Evolutionary conservation across 2,329 filamentous ascomycete genomes (phyloP).

Genomic region (Cercospora zeina): DNA sequence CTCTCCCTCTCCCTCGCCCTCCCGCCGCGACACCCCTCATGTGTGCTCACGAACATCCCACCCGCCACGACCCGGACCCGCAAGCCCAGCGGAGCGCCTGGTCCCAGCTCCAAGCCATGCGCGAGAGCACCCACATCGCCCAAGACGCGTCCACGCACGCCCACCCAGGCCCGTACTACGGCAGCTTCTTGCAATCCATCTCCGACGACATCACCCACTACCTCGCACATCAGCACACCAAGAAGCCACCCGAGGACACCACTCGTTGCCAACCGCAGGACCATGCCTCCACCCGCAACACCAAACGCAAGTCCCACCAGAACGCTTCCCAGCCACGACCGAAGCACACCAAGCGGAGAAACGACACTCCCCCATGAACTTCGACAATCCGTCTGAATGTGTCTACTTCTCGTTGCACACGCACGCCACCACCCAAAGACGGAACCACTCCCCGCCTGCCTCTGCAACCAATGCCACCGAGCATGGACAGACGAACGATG

Average conservation of each 20-base stretch:
- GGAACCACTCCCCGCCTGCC: background rate
- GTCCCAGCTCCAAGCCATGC: background rate
- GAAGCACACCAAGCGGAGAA: slow-evolving; percentile 14
- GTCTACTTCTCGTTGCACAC: background rate
- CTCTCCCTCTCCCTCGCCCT: background rate
- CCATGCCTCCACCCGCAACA: background rate
- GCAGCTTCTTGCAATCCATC: slow-evolving; percentile 34
- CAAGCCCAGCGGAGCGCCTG: background rate
- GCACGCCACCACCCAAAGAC: background rate
- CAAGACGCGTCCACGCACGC: background rate
- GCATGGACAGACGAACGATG: too few species aligned
- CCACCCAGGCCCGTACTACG: slow-evolving; percentile 26
- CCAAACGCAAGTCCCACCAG: slow-evolving; percentile 18
- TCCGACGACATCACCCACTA: slow-evolving; percentile 34
- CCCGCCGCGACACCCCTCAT: background rate
- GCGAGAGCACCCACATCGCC: background rate
- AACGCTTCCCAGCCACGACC: slow-evolving; percentile 10
- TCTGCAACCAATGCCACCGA: background rate
- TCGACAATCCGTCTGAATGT: background rate
- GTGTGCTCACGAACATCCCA: background rate
- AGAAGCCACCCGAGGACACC: background rate
- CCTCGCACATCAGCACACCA: slow-evolving; percentile 18
- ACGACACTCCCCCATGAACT: slow-evolving; percentile 11
- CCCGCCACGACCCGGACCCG: background rate
- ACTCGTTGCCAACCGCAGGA: background rate